phyloP scores from a whole-genome alignment of 2,329 filamentous ascomycete species.

The Ophiostoma montium region DNA sequence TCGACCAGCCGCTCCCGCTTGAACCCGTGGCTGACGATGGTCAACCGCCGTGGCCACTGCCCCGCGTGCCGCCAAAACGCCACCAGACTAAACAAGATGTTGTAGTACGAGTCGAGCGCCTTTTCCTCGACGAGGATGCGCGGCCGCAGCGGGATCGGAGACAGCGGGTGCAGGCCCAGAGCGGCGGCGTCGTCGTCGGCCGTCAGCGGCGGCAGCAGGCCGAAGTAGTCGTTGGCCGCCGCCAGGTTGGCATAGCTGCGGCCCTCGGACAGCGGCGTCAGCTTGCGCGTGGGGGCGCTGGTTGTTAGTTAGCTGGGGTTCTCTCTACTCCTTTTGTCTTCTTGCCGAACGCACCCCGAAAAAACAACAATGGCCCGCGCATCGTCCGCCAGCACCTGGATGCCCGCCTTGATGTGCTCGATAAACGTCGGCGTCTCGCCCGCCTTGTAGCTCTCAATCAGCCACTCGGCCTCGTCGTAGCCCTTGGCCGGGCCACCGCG shows the following conservation, averaged over 20 bases:
- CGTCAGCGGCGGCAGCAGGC: slow-evolving; percentile 17
- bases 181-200: not conserved
- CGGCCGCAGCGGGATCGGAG: slow-evolving; percentile 12
- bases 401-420: slow-evolving; percentile 55
- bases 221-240: slow-evolving; percentile 31
- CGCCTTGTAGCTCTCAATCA: slow-evolving; percentile 63
- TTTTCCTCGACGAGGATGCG: slow-evolving; percentile 49
- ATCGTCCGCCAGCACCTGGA: slow-evolving; percentile 36
- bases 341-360: slow-evolving; percentile 50
- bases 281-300: slow-evolving; percentile 42
- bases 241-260: slow-evolving; percentile 46
- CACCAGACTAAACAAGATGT: slow-evolving; percentile 60
- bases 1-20: slow-evolving; percentile 49
- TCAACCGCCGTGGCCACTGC: slow-evolving; percentile 43
- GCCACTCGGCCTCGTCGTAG: slow-evolving; percentile 46
- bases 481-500: slow-evolving; percentile 40
- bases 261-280: slow-evolving; percentile 45
- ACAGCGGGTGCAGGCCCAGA: slow-evolving; percentile 15
- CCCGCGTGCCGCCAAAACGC: slow-evolving; percentile 30
- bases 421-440: slow-evolving; percentile 70
- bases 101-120: slow-evolving; percentile 77
- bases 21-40: slow-evolving; percentile 56
- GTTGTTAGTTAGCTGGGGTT: not conserved
- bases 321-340: no score
- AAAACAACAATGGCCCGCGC: slow-evolving; percentile 45